These are phyloP conservation scores for Verticillium nonalfalfae DNA, from an alignment of 2,329 filamentous ascomycete genomes.

Conservation along the genomic window DNA sequence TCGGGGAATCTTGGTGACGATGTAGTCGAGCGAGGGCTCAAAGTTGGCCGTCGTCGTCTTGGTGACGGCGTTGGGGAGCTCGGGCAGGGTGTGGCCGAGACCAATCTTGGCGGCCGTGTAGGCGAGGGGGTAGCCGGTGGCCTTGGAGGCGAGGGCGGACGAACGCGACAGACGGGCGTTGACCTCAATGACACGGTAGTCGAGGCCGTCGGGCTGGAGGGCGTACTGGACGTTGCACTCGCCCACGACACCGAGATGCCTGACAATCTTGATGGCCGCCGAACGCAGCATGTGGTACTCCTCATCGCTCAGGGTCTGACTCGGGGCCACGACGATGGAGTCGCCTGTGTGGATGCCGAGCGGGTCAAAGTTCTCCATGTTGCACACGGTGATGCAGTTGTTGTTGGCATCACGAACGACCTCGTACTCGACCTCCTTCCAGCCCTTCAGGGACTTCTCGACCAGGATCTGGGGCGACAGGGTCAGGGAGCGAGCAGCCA, in stretches of 20 bases:
- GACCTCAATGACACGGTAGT: constrained; percentile 98
- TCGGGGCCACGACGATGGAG: constrained; percentile 95
- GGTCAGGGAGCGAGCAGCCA: constrained; percentile 87
- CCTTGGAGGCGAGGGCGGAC: constrained; percentile 94
- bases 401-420: constrained; percentile 94
- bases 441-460: constrained; percentile 97
- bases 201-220: constrained; percentile 89
- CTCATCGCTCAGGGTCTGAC: constrained; percentile 94
- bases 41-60: constrained; percentile 99
- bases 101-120: constrained; percentile 99
- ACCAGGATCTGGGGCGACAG: constrained; percentile 94
- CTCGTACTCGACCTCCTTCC: constrained; percentile 99
- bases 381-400: constrained; percentile 59
- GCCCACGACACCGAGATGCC: constrained; percentile 92
- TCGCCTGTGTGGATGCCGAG: constrained; percentile 97
- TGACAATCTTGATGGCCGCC: constrained; percentile 96
- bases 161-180: constrained; percentile 98
- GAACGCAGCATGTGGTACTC: constrained; percentile 99
- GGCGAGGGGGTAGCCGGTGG: constrained; percentile 92
- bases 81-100: constrained; percentile 88
- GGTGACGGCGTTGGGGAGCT: constrained; percentile 95
- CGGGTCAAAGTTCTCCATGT: constrained; percentile 84
- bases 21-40: constrained; percentile 93
- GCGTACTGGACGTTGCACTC: constrained; percentile 99
- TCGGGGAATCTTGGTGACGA: constrained; percentile 96